These are phyloP conservation scores for Alternaria consortialis DNA, from an alignment of 2,329 filamentous ascomycete species.

Conservation along the genomic window DNA sequence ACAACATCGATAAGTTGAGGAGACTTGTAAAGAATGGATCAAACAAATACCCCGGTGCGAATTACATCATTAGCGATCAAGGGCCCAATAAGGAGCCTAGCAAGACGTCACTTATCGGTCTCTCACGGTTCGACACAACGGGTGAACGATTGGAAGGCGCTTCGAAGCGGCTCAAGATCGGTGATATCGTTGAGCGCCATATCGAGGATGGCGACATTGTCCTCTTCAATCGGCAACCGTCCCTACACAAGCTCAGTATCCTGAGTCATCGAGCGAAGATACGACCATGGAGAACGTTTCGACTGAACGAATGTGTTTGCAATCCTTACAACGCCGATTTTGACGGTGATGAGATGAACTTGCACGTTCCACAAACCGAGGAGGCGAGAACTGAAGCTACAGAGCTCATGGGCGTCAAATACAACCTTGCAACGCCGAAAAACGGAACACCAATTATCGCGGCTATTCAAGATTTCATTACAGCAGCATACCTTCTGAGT, in stretches of 20 bases:
- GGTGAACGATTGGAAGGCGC: slow-evolving; percentile 72
- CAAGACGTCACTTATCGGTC: slow-evolving; percentile 74
- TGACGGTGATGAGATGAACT: slow-evolving; percentile 98
- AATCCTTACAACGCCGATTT: slow-evolving; percentile 99
- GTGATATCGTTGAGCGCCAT: slow-evolving; percentile 93
- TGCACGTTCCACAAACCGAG: slow-evolving; percentile 97
- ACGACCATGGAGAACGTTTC: slow-evolving; percentile 93
- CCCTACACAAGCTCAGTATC: slow-evolving; percentile 97
- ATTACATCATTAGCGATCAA: slow-evolving; percentile 75
- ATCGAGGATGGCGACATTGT: slow-evolving; percentile 95
- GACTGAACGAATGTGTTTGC: slow-evolving; percentile 97
- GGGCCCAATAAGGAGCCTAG: slow-evolving; percentile 58
- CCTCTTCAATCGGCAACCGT: slow-evolving; percentile 97
- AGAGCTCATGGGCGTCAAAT: slow-evolving; percentile 96
- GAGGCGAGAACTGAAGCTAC: slow-evolving; percentile 95
- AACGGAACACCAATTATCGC: slow-evolving; percentile 98
- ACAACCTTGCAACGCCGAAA: slow-evolving; percentile 94
- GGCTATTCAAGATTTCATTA: slow-evolving; percentile 99
- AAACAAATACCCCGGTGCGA: slow-evolving; percentile 85
- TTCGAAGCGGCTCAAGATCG: slow-evolving; percentile 78
- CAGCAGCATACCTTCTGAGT: slow-evolving; percentile 88
- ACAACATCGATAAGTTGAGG: slow-evolving; percentile 85
- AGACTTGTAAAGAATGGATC: slow-evolving; percentile 78
- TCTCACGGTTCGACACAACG: slow-evolving; percentile 42
- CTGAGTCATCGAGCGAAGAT: slow-evolving; percentile 95